Evolutionary conservation across 1,284 basidiomycete genomes (phyloP).

Genomic region (Leccinum cinnamomeum): DNA sequence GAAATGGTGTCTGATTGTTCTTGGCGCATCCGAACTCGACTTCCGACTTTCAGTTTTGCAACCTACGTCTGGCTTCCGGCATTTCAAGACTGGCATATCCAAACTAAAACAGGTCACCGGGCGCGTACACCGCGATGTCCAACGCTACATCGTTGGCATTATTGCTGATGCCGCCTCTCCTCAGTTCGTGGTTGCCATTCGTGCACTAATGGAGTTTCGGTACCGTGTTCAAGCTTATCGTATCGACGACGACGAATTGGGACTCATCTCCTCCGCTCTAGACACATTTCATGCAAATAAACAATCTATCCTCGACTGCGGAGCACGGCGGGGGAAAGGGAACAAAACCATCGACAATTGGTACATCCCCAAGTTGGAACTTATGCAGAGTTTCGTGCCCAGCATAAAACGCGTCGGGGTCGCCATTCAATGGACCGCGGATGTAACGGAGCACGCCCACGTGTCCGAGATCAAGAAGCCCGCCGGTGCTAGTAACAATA

Average conservation of each 20-base stretch:
- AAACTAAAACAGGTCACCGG: not conserved
- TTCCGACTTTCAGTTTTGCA: not conserved
- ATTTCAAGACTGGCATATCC: not conserved
- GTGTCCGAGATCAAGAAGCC: not conserved
- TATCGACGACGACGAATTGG: not conserved
- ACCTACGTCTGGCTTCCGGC: not conserved
- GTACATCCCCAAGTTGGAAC: not conserved
- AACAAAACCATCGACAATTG: not conserved
- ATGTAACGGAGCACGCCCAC: not conserved
- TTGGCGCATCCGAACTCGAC: not conserved
- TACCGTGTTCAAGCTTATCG: not conserved
- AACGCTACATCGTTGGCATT: not conserved
- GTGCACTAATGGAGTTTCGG: not conserved
- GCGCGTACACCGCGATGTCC: too few species aligned
- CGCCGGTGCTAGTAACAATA: not conserved
- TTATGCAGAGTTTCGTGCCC: not conserved
- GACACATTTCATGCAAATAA: not conserved
- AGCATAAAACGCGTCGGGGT: not conserved
- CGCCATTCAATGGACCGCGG: not conserved
- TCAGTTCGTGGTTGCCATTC: not conserved
- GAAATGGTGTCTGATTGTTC: not conserved
- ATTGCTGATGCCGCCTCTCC: not conserved
- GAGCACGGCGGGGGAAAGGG: not conserved
- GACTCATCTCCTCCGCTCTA: not conserved
- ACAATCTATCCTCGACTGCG: not conserved